Conservation (phyloP, 208 protist species). For the Phytomonas serpens region DNA sequence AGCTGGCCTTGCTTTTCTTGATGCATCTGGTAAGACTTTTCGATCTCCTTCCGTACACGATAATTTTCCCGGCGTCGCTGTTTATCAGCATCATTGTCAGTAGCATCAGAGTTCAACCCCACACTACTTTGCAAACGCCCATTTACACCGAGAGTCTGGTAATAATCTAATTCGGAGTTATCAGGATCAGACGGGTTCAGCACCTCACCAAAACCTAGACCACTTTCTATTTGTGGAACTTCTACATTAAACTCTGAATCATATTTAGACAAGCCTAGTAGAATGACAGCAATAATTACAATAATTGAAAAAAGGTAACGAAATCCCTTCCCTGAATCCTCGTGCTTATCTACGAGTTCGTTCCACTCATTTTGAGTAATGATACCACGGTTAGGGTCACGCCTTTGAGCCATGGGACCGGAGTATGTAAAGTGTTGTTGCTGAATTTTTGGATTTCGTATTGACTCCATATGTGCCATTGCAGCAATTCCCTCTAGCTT, state of each 20-base stretch:
- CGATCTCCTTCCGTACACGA: conserved; percentile 63
- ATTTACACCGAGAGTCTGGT: conserved; percentile 57
- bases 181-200: conserved; percentile 15
- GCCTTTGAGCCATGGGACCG: conserved; percentile 11
- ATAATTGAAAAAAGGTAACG: conserved; percentile 51
- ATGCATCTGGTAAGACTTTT: conserved; percentile 51
- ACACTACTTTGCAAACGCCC: conserved; percentile 26
- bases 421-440: conserved; percentile 18
- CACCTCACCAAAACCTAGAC: conserved; percentile 58
- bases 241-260: conserved; percentile 83
- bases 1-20: conserved; percentile 64
- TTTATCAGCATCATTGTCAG: conserved; percentile 35
- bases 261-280: conserved; percentile 64
- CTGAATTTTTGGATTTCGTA: conserved; percentile 22
- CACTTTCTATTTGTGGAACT: conserved; percentile 73
- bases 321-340: conserved; percentile 68
- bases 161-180: conserved; percentile 29
- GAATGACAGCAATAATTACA: conserved; percentile 31
- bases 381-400: conserved; percentile 56
- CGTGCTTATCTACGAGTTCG: conserved; percentile 57
- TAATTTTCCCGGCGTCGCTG: conserved; percentile 68
- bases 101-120: conserved; percentile 5
- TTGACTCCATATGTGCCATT: conserved; percentile 29
- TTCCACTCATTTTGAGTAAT: conserved; percentile 79
- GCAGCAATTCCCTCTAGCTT: conserved; percentile 47